phyloP scores from a whole-genome alignment of 2,329 filamentous ascomycete species.

The Curvularia eragrostidis region DNA sequence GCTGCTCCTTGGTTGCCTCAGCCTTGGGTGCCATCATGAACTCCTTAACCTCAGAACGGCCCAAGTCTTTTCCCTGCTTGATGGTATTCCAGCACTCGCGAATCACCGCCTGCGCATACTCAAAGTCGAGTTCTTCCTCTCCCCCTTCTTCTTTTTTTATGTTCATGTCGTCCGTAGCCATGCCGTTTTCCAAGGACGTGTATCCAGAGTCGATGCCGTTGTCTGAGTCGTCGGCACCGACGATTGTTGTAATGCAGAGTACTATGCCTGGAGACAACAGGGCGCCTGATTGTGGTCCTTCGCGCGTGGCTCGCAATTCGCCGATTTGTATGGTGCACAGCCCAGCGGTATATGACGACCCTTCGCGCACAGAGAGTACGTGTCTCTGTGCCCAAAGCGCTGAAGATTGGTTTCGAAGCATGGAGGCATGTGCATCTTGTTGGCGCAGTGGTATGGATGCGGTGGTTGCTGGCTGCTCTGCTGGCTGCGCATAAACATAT shows the following conservation, averaged over 20 bases:
- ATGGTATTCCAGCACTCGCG: constrained; percentile 36
- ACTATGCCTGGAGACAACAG: constrained; percentile 37
- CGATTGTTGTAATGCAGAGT: constrained; percentile 34
- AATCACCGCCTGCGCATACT: constrained; percentile 33
- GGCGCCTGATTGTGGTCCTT: constrained; percentile 25
- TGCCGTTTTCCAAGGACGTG: neutral
- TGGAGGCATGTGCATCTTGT: constrained; percentile 28
- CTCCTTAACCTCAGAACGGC: constrained; percentile 34
- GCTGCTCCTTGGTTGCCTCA: constrained; percentile 10
- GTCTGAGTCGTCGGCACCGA: constrained; percentile 18
- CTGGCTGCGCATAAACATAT: constrained; percentile 36
- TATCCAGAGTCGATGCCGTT: constrained; percentile 8
- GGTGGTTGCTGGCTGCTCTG: constrained; percentile 20
- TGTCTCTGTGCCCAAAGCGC: constrained; percentile 41
- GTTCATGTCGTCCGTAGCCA: neutral
- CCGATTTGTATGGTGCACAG: constrained; percentile 39
- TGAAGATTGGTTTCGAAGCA: constrained; percentile 31
- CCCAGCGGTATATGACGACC: constrained; percentile 30
- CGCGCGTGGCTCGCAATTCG: constrained; percentile 32
- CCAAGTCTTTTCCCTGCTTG: constrained; percentile 32
- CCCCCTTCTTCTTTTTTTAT: neutral
- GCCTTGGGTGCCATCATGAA: constrained; percentile 32
- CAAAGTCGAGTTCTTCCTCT: constrained; percentile 27
- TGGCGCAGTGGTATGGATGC: constrained; percentile 35
- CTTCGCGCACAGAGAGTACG: constrained; percentile 28